A percentile compares a stretch with the other conserved stretches of the same genome.
phyloP scores from a whole-genome alignment of 306 rosid genomes.

The Begonia loranthoides region DNA sequence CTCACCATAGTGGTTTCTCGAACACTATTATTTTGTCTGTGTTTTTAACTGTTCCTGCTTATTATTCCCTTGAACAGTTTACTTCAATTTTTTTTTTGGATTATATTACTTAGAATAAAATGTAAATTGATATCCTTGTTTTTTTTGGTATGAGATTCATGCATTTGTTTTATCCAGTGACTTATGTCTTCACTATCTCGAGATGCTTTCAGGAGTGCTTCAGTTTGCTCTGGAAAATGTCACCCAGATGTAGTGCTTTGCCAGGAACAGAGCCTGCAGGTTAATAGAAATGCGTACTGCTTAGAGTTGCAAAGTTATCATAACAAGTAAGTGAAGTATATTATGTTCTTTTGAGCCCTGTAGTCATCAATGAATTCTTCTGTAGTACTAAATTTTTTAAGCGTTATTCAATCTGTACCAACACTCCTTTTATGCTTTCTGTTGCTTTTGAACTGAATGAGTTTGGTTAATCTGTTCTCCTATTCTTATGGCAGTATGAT shows the following conservation, averaged over 20 bases:
- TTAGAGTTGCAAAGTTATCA: slow-evolving; percentile 63
- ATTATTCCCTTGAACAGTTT: slow-evolving; percentile 4
- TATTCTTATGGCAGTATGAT: slow-evolving; percentile 61
- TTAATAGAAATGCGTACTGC: slow-evolving; percentile 47
- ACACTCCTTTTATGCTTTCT: background rate
- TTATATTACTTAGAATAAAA: too few relatives aligned
- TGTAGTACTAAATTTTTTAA: too few relatives aligned
- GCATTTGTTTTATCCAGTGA: too few relatives aligned
- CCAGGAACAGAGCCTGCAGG: slow-evolving; percentile 35
- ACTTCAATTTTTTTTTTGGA: too few relatives aligned
- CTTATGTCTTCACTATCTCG: too few relatives aligned
- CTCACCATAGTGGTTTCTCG: too few relatives aligned
- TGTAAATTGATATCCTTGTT: too few relatives aligned
- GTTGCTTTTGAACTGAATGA: slow-evolving; percentile 1
- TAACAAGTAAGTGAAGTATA: slow-evolving; percentile 44
- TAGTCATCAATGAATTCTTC: background rate
- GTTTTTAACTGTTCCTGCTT: slow-evolving; percentile 11
- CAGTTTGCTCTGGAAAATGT: slow-evolving; percentile 69
- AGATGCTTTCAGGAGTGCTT: slow-evolving; percentile 55
- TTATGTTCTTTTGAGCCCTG: slow-evolving; percentile 3
- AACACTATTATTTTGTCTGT: background rate
- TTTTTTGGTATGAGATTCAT: too few relatives aligned
- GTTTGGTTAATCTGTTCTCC: slow-evolving; percentile 6
- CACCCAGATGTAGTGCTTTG: slow-evolving; percentile 72
- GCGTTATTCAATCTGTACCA: background rate